Base-by-base conservation (phyloP, 78 protist species). In the Dictyostelium citrinum region DNA sequence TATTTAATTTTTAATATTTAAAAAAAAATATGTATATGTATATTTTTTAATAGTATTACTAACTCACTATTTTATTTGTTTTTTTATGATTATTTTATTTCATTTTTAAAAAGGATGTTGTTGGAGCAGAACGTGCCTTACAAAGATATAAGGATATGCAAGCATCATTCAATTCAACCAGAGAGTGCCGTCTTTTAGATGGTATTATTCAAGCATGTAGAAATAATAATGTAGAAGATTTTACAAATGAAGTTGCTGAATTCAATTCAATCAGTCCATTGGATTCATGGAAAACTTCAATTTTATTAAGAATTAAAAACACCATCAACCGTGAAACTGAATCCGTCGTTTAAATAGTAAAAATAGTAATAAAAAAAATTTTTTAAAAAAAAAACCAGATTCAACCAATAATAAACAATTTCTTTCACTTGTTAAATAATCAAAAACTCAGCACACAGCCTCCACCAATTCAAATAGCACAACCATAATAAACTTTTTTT, bases 171-270 rank as follows among this genome's bases (percentile, higher is more conserved):
- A 31, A 31, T 16, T 20, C 61, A 24, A 37, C 96, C 0, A 91
- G 97, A 79, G 97, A 95, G 82, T 81, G 83, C 45, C 81, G 86
- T 77, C 51, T 95, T 51, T 75, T 84, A 82, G 84, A 83, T 24
- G 83, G 51, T 51, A 31, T 90, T 29, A 78, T 83, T 72, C 82
- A 70, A n/a, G 94, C 96, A 10, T 64, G 68, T 33, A 95, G 90
- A 82, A 46, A 55, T 33, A 37, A 37, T 41, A 95, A 92, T 82
- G 93, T 72, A 46, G 97, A 95, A 20, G 68, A 51, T 0, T 91
- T 95, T 77, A 95, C 97, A 24, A 43, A 79, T 37, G 91, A 75
- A 72, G 84, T 86, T 60, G 83, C 75, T 24, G 94, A 86, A 58
- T 95, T 71, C 81, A 80, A 84, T 78, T 80, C 60, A 12, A 70